A percentile compares a stretch with the other conserved stretches of the same genome.
Conservation (phyloP, 495 filamentous ascomycete genomes). For the Pseudoneurospora amorphoporcata region DNA sequence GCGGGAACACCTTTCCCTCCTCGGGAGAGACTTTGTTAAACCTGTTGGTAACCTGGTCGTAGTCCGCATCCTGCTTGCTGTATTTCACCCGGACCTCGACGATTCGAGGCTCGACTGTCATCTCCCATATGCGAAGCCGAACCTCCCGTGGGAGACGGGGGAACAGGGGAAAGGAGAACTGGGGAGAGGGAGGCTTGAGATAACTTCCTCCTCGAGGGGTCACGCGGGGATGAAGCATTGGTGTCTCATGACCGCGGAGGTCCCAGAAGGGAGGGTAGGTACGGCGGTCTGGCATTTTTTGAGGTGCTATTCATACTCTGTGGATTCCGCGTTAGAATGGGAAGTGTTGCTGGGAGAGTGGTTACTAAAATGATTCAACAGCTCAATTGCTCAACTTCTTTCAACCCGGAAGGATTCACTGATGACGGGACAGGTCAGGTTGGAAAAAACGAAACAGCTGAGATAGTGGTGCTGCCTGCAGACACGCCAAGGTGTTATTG, state of each 20-base stretch:
- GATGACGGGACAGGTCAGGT: neutral
- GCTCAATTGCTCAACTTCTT: neutral
- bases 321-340: neutral
- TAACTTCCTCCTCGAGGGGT: neutral
- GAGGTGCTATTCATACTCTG: neutral
- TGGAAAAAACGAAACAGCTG: no score
- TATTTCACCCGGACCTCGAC: neutral
- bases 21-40: neutral
- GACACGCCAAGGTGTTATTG: neutral
- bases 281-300: neutral
- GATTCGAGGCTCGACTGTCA: neutral
- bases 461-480: neutral
- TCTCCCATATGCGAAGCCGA: neutral
- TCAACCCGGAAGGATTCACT: neutral
- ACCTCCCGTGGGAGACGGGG: neutral
- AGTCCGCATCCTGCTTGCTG: neutral
- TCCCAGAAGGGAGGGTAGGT: neutral
- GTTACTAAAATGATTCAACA: neutral
- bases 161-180: neutral
- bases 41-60: neutral
- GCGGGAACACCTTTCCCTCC: neutral
- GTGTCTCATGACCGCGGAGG: neutral
- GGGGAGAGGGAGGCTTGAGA: neutral
- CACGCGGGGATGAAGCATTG: neutral
- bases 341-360: neutral